These are phyloP conservation scores for Strobilomyces confusus DNA, from an alignment of 768 basidiomycete species.

Conservation along the genomic window DNA sequence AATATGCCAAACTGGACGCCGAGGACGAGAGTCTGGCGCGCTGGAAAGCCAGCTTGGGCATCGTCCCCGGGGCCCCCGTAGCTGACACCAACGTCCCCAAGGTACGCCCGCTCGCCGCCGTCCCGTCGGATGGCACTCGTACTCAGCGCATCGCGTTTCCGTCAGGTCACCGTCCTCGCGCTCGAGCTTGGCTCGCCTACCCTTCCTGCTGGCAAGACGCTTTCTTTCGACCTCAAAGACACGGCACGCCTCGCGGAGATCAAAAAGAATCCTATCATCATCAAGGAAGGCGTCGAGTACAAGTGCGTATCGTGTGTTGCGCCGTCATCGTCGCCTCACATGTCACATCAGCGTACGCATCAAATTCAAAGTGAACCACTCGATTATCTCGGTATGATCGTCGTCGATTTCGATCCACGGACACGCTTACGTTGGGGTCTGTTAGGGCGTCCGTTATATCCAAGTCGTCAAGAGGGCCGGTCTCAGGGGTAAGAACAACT, in stretches of 20 bases:
- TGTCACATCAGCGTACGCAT: conserved; percentile 63
- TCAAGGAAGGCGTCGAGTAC: conserved; percentile 88
- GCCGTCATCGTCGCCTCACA: conserved; percentile 2
- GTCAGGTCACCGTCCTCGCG: conserved; percentile 64
- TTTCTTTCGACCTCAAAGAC: conserved; percentile 65
- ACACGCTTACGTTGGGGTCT: conserved; percentile 19
- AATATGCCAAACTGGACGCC: conserved; percentile 82
- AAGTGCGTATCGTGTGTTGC: conserved; percentile 44
- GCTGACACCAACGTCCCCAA: conserved; percentile 55
- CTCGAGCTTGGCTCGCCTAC: conserved; percentile 80
- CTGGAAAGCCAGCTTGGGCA: conserved; percentile 94
- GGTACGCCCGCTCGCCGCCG: conserved; percentile 36
- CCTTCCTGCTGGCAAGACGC: conserved; percentile 54
- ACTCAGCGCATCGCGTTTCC: conserved; percentile 13
- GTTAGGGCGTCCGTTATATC: conserved; percentile 76
- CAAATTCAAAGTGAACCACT: conserved; percentile 83
- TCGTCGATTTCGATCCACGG: not conserved
- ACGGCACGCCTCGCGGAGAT: conserved; percentile 40
- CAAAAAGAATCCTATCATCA: conserved; percentile 74
- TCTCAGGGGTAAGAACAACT: conserved; percentile 51
- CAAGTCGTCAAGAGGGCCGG: conserved; percentile 84
- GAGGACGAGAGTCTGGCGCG: conserved; percentile 90
- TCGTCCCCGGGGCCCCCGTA: conserved; percentile 48
- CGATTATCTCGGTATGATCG: conserved; percentile 70
- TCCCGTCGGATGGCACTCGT: conserved; percentile 17